These are phyloP conservation scores for Gastrolobium villosum DNA, from an alignment of 306 rosid genomes.

Conservation along the genomic window DNA sequence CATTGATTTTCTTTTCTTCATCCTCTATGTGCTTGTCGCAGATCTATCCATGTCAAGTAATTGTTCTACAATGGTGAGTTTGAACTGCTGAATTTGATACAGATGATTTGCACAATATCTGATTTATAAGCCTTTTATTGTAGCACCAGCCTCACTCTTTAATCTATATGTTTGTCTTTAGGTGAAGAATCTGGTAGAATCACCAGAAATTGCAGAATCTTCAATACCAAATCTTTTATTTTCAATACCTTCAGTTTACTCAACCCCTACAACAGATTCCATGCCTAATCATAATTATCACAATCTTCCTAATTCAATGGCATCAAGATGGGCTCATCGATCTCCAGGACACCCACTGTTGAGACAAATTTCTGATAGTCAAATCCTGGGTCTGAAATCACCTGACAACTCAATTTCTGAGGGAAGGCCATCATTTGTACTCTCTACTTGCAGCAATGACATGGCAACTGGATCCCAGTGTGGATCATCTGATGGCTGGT, in stretches of 20 bases:
- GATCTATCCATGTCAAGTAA: constrained; percentile 65
- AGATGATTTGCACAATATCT: constrained; percentile 9
- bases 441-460: constrained; percentile 81
- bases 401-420: constrained; percentile 81
- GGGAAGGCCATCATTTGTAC: constrained; percentile 75
- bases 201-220: constrained; percentile 65
- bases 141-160: not conserved
- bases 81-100: constrained; percentile 34
- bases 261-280: constrained; percentile 57
- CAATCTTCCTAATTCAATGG: constrained; percentile 60
- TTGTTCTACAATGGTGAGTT: constrained; percentile 64
- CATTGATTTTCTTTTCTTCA: constrained; percentile 43
- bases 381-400: constrained; percentile 74
- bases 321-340: constrained; percentile 73
- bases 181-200: constrained; percentile 67
- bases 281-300: constrained; percentile 53
- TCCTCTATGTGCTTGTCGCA: constrained; percentile 44
- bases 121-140: constrained; percentile 21
- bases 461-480: constrained; percentile 74
- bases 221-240: constrained; percentile 57
- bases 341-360: constrained; percentile 79
- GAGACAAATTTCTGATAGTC: constrained; percentile 81
- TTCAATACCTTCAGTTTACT: constrained; percentile 62
- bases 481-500: constrained; percentile 94
- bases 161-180: constrained; percentile 45